A percentile compares a stretch with the other conserved stretches of the same genome.
Conservation (phyloP, 177 flowering plant genomes). For the Telopea speciosissima region DNA sequence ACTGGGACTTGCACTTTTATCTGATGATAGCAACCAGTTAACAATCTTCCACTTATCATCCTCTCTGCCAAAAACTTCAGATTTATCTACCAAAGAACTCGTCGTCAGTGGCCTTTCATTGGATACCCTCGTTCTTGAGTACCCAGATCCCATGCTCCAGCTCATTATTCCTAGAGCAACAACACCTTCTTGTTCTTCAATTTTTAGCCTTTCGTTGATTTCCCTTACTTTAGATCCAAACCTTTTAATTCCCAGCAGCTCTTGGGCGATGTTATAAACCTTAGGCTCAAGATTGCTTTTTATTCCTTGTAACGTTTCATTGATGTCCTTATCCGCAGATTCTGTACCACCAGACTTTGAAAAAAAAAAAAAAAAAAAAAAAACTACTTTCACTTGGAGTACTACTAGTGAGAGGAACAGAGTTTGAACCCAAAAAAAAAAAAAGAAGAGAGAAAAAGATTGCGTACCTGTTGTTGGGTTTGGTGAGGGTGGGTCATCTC, state of each 20-base stretch:
- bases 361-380: background rate
- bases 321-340: too few species aligned
- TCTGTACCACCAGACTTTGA: too few species aligned
- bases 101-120: background rate
- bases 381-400: background rate
- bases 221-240: constrained; percentile 10
- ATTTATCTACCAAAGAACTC: constrained; percentile 3
- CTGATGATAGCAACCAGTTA: background rate
- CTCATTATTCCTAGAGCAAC: background rate
- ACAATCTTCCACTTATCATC: background rate
- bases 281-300: too few species aligned
- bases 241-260: background rate
- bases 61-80: background rate
- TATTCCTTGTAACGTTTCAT: too few species aligned
- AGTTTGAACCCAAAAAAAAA: background rate
- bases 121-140: too few species aligned
- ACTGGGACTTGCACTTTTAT: too few species aligned
- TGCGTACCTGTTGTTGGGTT: background rate
- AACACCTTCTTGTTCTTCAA: background rate
- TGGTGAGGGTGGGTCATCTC: too few species aligned
- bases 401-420: background rate
- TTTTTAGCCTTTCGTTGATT: background rate
- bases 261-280: too few species aligned
- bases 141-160: too few species aligned
- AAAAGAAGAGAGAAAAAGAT: background rate